A percentile compares a stretch with the other conserved stretches of the same genome.
Conservation (phyloP, 805 yeast species). For the Blastobotrys peoriensis region DNA sequence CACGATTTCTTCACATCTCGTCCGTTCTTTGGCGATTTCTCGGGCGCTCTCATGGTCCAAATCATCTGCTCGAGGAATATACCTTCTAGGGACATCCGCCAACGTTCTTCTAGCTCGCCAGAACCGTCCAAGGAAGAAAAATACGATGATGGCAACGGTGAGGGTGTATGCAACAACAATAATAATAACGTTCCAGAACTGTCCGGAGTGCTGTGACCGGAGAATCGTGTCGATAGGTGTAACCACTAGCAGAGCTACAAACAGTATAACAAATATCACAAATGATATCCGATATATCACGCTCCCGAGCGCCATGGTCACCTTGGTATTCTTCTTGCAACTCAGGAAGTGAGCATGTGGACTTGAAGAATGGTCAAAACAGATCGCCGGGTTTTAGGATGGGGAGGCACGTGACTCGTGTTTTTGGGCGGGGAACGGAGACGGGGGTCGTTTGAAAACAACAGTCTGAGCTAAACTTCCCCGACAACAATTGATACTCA, state of each 20-base stretch:
- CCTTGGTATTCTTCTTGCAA: too few species aligned
- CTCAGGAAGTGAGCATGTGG: too few species aligned
- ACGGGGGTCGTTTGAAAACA: too few species aligned
- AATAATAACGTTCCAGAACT: slow-evolving; percentile 75
- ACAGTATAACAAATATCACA: slow-evolving; percentile 24
- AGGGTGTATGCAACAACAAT: slow-evolving; percentile 66
- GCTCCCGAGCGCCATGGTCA: not conserved
- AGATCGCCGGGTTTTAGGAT: too few species aligned
- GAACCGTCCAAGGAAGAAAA: slow-evolving; percentile 55
- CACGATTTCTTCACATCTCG: slow-evolving; percentile 38
- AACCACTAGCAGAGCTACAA: slow-evolving; percentile 56
- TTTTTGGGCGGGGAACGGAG: too few species aligned
- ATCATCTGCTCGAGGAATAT: slow-evolving; percentile 62
- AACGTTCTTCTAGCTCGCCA: slow-evolving; percentile 51
- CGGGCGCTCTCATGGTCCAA: slow-evolving; percentile 43
- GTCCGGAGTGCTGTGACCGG: slow-evolving; percentile 52
- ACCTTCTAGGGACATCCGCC: slow-evolving; percentile 72
- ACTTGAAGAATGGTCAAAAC: too few species aligned
- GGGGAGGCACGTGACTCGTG: too few species aligned
- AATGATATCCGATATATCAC: slow-evolving; percentile 27
- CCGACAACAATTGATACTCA: too few species aligned
- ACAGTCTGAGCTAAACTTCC: too few species aligned
- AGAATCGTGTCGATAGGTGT: slow-evolving; percentile 76
- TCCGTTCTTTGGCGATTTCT: slow-evolving; percentile 37
- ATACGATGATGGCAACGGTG: slow-evolving; percentile 44